A percentile compares a stretch with the other conserved stretches of the same genome.
Conservation (phyloP, 106 monocot species). For the Apostasia shenzhenica region DNA sequence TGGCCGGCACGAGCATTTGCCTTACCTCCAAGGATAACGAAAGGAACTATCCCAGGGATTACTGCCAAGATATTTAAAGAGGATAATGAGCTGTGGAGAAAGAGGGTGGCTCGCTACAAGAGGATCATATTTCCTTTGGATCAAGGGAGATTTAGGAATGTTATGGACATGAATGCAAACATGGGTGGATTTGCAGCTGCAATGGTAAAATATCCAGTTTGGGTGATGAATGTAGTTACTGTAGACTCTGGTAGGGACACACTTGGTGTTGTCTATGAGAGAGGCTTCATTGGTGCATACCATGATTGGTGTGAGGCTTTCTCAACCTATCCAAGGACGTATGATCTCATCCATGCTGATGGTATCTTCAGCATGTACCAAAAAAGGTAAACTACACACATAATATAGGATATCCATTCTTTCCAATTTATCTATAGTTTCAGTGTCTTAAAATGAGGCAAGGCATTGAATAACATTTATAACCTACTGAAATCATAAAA, state of each 20-base stretch:
- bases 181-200: slow-evolving; percentile 27
- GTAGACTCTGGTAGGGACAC: slow-evolving; percentile 15
- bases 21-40: slow-evolving; percentile 21
- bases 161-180: slow-evolving; percentile 35
- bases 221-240: slow-evolving; percentile 29
- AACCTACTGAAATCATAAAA: too few relatives aligned
- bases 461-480: too few relatives aligned
- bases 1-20: slow-evolving; percentile 21
- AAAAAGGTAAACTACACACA: slow-evolving; percentile 12
- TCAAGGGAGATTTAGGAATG: slow-evolving; percentile 15
- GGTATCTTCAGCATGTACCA: slow-evolving; percentile 25
- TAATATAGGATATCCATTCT: too few relatives aligned
- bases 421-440: too few relatives aligned
- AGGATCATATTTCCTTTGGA: slow-evolving; percentile 10
- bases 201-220: slow-evolving; percentile 12
- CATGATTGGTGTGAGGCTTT: slow-evolving; percentile 36
- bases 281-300: slow-evolving; percentile 21
- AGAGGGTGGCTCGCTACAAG: slow-evolving; percentile 12
- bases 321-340: slow-evolving; percentile 29
- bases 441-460: too few relatives aligned
- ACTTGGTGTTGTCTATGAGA: slow-evolving; percentile 20
- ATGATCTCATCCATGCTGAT: slow-evolving; percentile 28
- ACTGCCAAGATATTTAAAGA: slow-evolving; percentile 18
- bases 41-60: slow-evolving; percentile 14
- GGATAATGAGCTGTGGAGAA: slow-evolving; percentile 20